phyloP scores from a whole-genome alignment of 2,329 filamentous ascomycete genomes.

The Xylariaceae sp. region DNA sequence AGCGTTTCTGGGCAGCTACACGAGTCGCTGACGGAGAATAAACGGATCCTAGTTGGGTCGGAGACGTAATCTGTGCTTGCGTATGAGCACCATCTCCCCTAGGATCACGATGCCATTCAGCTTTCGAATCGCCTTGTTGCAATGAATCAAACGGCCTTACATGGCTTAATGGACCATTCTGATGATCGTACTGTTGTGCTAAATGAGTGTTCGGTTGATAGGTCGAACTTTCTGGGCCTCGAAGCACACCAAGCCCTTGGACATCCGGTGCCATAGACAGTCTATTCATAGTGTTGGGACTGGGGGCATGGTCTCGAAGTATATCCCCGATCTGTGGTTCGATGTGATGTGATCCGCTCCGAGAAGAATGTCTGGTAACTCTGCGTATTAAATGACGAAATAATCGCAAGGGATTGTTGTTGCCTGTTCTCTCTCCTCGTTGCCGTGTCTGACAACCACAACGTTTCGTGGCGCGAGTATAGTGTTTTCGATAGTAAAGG shows the following conservation, averaged over 20 bases:
- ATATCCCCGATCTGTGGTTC: too few relatives aligned
- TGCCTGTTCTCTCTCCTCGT: not conserved
- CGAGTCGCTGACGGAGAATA: not conserved
- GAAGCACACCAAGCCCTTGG: not conserved
- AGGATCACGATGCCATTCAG: not conserved
- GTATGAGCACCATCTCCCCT: not conserved
- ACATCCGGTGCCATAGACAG: not conserved
- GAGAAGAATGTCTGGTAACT: not conserved
- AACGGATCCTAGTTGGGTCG: not conserved
- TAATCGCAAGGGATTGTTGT: not conserved
- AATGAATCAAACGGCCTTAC: not conserved
- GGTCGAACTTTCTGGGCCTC: not conserved
- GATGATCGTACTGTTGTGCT: not conserved
- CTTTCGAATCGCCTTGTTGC: not conserved
- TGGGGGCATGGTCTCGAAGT: conserved; percentile 11
- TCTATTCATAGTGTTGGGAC: conserved; percentile 4
- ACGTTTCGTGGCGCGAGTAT: conserved; percentile 4
- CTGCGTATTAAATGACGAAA: not conserved
- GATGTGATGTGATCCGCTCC: not conserved
- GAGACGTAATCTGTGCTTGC: not conserved
- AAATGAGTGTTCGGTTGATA: not conserved
- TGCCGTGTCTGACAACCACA: not conserved
- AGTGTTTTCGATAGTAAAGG: conserved; percentile 26
- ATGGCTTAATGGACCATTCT: not conserved
- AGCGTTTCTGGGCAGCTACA: not conserved